phyloP scores from a whole-genome alignment of 768 basidiomycete genomes.

The Porpolomopsis calyptriformis region DNA sequence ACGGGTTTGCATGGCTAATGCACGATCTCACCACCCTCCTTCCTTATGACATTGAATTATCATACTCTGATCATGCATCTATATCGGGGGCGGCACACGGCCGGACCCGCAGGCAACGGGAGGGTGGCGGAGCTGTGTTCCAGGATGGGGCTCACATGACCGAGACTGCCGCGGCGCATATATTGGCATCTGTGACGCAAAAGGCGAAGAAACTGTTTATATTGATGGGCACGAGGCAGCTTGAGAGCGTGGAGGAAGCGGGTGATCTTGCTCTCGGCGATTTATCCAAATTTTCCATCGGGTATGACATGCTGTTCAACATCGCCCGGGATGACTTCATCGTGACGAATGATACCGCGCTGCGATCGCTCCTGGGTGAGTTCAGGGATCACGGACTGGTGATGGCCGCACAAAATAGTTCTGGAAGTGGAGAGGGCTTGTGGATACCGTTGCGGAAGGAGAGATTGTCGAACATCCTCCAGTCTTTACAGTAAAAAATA shows the following conservation, averaged over 20 bases:
- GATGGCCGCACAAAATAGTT: slow-evolving; percentile 35
- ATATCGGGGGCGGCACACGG: slow-evolving; percentile 13
- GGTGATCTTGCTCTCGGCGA: slow-evolving; percentile 24
- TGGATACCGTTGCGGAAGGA: slow-evolving; percentile 88
- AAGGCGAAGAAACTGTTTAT: slow-evolving; percentile 78
- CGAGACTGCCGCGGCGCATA: slow-evolving; percentile 68
- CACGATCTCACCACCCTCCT: slow-evolving; percentile 84
- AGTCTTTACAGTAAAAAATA: slow-evolving; percentile 12
- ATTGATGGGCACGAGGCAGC: slow-evolving; percentile 57
- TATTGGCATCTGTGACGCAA: slow-evolving; percentile 78
- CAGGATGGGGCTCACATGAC: slow-evolving; percentile 43
- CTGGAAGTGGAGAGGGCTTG: slow-evolving; percentile 48
- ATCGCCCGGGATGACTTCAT: slow-evolving; percentile 75
- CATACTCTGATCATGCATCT: slow-evolving; percentile 35
- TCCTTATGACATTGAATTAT: slow-evolving; percentile 72
- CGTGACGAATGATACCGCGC: slow-evolving; percentile 77
- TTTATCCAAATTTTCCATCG: slow-evolving; percentile 45
- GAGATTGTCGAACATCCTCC: slow-evolving; percentile 42
- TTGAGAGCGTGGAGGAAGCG: slow-evolving; percentile 43
- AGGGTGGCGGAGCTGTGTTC: slow-evolving; percentile 15
- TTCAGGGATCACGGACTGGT: slow-evolving; percentile 87
- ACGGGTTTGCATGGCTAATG: slow-evolving; percentile 71
- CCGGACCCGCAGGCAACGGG: slow-evolving; percentile 17
- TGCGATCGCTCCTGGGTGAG: slow-evolving; percentile 75
- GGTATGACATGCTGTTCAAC: slow-evolving; percentile 60